Evolutionary conservation across 192 early-diverging fungal genomes (phyloP), one percentile per base, ranked within the genome.

Genomic region (Coemansia sp.): DNA sequence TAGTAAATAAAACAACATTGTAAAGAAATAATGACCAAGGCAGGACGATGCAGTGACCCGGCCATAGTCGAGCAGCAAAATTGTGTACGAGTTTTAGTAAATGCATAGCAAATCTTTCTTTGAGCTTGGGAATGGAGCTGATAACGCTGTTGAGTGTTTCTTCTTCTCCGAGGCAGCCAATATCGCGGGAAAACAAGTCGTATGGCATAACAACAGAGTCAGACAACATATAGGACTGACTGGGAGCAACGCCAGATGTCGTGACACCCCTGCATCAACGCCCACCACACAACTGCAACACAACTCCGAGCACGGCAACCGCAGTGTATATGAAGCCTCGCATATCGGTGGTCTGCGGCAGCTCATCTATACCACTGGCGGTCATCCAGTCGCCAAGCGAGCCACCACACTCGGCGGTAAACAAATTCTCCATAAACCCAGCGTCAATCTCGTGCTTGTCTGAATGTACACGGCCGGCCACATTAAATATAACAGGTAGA

Each of bases 381-480:
- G 74, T 62, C 43, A 90, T 83, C 88, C 88, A 94, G 56, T 91
- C 90, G 62, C 88, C 89, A 60, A 92, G 83, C 47, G 78, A 83
- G 5, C 88, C 93, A 31, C 91, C 92, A 79, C 90, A 93, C 25
- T 93, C 86, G 21, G 85, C 91, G 10, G 89, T 89, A 78, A 91
- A 88, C 27, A 65, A 72, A 37, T 76, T 68, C 66, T 85, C 84
- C 72, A 94, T 65, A 45, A 83, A 64, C 29, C 35, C 59, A 17
- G 80, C 65, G 56, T 88, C 86, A 41, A 92, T 83, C 48, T 91
- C 89, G n/a, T 68, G 57, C 19, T 80, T 75, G 14, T 75, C 61
- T 31, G 87, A 87, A 74, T 94, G 91, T 3, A 85, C 87, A 64
- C 90, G 89, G 65, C 91, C 85, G 27, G 85, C 87, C 64, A 85